Conservation (phyloP, 2,329 filamentous ascomycete genomes). For the Apiospora rasikravindrae region DNA sequence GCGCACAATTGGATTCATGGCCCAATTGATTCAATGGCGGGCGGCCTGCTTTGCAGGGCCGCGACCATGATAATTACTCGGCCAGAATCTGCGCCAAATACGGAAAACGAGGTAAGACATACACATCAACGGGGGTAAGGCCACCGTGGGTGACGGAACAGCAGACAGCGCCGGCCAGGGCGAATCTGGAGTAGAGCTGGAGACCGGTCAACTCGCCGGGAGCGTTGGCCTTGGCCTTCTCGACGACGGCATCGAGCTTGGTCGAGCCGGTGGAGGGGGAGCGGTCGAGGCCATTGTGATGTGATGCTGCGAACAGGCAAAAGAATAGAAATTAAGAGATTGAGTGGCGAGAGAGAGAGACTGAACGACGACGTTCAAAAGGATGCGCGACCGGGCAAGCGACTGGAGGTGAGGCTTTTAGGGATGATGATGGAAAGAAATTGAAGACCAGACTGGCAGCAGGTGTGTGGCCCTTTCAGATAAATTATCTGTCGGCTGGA, state of each 20-base stretch:
- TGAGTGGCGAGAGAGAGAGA: background rate
- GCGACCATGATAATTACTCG: background rate
- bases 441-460: slow-evolving; percentile 4
- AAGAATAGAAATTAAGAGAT: background rate
- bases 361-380: slow-evolving; percentile 6
- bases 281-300: slow-evolving; percentile 12
- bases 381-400: background rate
- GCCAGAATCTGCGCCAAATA: background rate
- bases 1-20: background rate
- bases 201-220: slow-evolving; percentile 34
- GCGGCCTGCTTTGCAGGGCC: background rate
- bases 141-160: slow-evolving; percentile 97
- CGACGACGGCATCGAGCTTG: slow-evolving; percentile 28
- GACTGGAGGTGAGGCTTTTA: slow-evolving; percentile 18
- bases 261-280: slow-evolving; percentile 15
- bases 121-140: slow-evolving; percentile 99
- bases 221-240: slow-evolving; percentile 34
- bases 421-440: slow-evolving; percentile 18
- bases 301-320: background rate
- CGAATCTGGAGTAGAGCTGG: slow-evolving; percentile 89
- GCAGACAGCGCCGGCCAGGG: slow-evolving; percentile 96
- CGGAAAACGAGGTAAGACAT: slow-evolving; percentile 54
- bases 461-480: slow-evolving; percentile 12
- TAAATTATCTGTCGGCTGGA: slow-evolving; percentile 15
- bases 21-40: background rate